Evolutionary conservation across 495 filamentous ascomycete genomes (phyloP), one percentile per base, ranked within the genome.

Genomic region (Parmelia sp.): DNA sequence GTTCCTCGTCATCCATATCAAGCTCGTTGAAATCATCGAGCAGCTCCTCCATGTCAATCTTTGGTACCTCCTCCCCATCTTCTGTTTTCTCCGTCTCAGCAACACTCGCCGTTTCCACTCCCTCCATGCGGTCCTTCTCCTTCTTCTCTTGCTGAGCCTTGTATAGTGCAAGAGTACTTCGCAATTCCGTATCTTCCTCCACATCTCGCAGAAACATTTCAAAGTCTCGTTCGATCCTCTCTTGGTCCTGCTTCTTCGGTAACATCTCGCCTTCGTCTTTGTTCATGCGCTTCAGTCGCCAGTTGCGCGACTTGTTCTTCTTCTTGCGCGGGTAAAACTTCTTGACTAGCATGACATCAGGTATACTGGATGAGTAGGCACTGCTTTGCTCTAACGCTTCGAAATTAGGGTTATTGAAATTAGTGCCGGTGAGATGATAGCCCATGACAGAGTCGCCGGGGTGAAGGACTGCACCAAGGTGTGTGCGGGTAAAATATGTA

Each of bases 201-300:
- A 99, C 88, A 75, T 97, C 95, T 47, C 90, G 85, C 77, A 99
- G 77, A 84, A 99, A 99, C 85, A 90, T 85, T 80, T 99, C 95
- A 72, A 91, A 97, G 74, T 99, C 94, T 45, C 84, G 80, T 67
- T 97, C 95, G 71, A 91, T 85, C 53, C 85, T 82, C 60, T 91
- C 88, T 67, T 89, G 86, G 72, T 97, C 93, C 58, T 90, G 78
- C 73, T 91, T 89, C 75, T 86, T 84, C 40, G 85, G 86, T 58
- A 88, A 75, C 74, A 95, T 81, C 66, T 92, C 90, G 55, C 88
- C 86, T 71, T 97, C 89, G 58, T 97, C 92, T 73, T 83, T 86
- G 51, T 84, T 84, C 90, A 98, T 95, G 69, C 93, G 90, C 85
- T 89, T 92, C 70, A 98, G 84, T 66, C 88, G 88, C 94, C 94